These are phyloP conservation scores for Lathyrus oleraceus DNA, from an alignment of 306 rosid genomes.

Conservation along the genomic window DNA sequence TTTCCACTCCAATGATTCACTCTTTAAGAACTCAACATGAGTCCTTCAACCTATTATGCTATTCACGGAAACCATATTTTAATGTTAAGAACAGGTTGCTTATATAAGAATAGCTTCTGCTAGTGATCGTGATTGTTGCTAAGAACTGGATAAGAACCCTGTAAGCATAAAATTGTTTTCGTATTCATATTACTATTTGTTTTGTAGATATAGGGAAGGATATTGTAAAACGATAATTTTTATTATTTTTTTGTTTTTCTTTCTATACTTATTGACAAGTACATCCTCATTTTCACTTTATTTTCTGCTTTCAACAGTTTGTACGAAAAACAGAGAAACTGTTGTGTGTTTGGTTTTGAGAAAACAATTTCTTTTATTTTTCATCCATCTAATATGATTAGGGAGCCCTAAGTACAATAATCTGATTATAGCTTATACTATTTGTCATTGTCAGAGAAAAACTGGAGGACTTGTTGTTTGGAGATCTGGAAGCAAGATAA, in stretches of 20 bases:
- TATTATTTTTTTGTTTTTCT: neutral
- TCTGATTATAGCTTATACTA: slow-evolving; percentile 31
- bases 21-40: neutral
- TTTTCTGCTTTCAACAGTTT: neutral
- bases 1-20: neutral
- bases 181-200: neutral
- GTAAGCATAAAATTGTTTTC: neutral
- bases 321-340: neutral
- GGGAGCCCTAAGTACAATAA: slow-evolving; percentile 7
- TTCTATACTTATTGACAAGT: neutral
- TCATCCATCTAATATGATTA: slow-evolving; percentile 12
- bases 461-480: slow-evolving; percentile 93
- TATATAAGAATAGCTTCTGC: neutral
- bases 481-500: slow-evolving; percentile 91
- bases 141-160: neutral
- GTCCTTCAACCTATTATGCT: neutral
- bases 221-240: neutral
- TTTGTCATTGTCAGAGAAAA: slow-evolving; percentile 65
- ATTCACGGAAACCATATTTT: neutral
- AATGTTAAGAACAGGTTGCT: neutral
- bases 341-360: neutral
- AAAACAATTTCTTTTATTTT: neutral
- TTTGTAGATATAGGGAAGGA: neutral
- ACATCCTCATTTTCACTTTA: neutral
- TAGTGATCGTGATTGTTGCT: neutral